phyloP scores from a whole-genome alignment of 345 rosid species.

The Citrus sp. region DNA sequence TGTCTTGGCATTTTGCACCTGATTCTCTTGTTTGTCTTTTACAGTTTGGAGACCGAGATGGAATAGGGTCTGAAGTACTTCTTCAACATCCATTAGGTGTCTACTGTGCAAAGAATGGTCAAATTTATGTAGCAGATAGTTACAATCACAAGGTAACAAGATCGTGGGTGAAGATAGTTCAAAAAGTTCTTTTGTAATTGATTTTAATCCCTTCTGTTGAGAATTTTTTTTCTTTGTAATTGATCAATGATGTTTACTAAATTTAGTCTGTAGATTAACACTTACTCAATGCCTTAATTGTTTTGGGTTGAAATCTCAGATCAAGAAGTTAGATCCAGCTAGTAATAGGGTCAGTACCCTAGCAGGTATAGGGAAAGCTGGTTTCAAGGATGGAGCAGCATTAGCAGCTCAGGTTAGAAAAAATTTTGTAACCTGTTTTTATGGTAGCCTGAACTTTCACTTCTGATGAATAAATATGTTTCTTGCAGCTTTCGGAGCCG shows the following conservation, averaged over 20 bases:
- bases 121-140: constrained; percentile 81
- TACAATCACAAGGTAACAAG: constrained; percentile 82
- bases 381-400: constrained; percentile 79
- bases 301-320: constrained; percentile 40
- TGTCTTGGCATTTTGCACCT: not conserved
- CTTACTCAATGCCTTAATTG: not conserved
- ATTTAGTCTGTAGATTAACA: not conserved
- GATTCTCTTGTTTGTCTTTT: constrained; percentile 6
- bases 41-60: constrained; percentile 95
- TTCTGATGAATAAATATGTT: constrained; percentile 10
- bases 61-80: constrained; percentile 84
- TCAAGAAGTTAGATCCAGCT: constrained; percentile 78
- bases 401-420: constrained; percentile 66
- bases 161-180: not conserved
- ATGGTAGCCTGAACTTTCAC: constrained; percentile 10
- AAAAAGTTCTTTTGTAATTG: not conserved
- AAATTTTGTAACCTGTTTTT: not conserved
- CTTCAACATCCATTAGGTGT: constrained; percentile 96
- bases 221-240: not conserved
- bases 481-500: constrained; percentile 87
- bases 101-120: constrained; percentile 63
- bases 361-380: constrained; percentile 95
- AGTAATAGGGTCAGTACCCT: constrained; percentile 68
- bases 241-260: not conserved
- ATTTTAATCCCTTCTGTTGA: not conserved